phyloP scores from a whole-genome alignment of 2,329 filamentous ascomycete genomes.

The Blastomyces gilchristii region DNA sequence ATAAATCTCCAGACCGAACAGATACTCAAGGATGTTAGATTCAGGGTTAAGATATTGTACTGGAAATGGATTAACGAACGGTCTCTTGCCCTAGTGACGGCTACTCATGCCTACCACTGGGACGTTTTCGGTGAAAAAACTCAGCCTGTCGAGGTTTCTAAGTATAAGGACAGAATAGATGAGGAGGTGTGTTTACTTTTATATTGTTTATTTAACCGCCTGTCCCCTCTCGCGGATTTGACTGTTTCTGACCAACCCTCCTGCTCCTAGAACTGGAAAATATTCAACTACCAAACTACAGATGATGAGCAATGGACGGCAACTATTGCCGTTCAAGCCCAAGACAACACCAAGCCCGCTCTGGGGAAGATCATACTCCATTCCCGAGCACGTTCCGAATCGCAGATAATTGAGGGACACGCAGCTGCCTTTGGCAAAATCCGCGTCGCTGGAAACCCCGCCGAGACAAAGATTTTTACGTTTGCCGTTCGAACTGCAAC shows the following conservation, averaged over 20 bases:
- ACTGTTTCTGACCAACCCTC: background rate
- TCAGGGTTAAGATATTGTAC: constrained; percentile 96
- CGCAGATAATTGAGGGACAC: constrained; percentile 95
- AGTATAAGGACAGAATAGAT: constrained; percentile 74
- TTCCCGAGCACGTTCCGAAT: constrained; percentile 90
- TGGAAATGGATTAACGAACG: constrained; percentile 98
- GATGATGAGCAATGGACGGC: constrained; percentile 97
- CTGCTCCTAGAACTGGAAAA: constrained; percentile 46
- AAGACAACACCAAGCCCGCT: constrained; percentile 57
- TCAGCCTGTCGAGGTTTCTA: constrained; percentile 75
- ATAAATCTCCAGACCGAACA: constrained; percentile 89
- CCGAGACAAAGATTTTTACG: constrained; percentile 91
- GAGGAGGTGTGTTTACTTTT: constrained; percentile 46
- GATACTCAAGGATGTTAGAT: constrained; percentile 92
- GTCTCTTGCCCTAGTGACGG: constrained; percentile 80
- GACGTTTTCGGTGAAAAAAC: constrained; percentile 75
- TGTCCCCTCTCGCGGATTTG: background rate
- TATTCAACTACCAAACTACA: constrained; percentile 98
- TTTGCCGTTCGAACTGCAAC: constrained; percentile 86
- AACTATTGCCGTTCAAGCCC: constrained; percentile 84
- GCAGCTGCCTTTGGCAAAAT: constrained; percentile 89
- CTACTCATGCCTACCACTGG: constrained; percentile 91
- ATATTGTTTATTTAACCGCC: background rate
- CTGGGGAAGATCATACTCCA: constrained; percentile 96
- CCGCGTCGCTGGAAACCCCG: constrained; percentile 74